These are phyloP conservation scores for Plectranthus barbatus DNA, from an alignment of 257 asterid genomes.

Conservation along the genomic window DNA sequence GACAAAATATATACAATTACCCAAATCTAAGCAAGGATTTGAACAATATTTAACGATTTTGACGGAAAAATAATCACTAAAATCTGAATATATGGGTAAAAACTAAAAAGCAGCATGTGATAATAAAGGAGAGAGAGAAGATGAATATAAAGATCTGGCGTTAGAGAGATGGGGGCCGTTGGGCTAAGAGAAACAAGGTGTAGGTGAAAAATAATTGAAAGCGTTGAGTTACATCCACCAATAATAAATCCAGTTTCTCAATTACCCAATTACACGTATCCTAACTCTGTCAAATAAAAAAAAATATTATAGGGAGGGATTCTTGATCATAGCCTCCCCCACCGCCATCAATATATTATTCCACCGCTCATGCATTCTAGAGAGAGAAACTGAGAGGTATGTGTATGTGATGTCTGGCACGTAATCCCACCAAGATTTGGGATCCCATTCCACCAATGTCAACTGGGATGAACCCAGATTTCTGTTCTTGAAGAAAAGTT, in stretches of 20 bases:
- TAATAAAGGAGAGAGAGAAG: no score
- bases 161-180: no score
- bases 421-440: slow-evolving; percentile 17
- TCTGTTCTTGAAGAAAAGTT: not conserved
- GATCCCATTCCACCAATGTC: slow-evolving; percentile 6
- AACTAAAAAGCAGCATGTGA: no score
- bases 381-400: not conserved
- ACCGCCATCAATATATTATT: not conserved
- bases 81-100: no score
- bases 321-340: not conserved
- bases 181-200: not conserved
- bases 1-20: no score
- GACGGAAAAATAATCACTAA: no score
- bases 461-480: not conserved
- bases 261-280: not conserved
- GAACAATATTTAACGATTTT: no score
- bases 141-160: no score
- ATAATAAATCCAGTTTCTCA: not conserved
- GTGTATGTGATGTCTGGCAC: no score
- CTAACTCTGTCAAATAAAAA: no score
- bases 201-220: slow-evolving; percentile 7
- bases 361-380: not conserved
- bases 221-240: slow-evolving; percentile 7
- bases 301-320: not conserved
- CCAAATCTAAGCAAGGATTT: no score